Evolutionary conservation across 768 basidiomycete genomes (phyloP).

Genomic region (Lactarius tabidus): DNA sequence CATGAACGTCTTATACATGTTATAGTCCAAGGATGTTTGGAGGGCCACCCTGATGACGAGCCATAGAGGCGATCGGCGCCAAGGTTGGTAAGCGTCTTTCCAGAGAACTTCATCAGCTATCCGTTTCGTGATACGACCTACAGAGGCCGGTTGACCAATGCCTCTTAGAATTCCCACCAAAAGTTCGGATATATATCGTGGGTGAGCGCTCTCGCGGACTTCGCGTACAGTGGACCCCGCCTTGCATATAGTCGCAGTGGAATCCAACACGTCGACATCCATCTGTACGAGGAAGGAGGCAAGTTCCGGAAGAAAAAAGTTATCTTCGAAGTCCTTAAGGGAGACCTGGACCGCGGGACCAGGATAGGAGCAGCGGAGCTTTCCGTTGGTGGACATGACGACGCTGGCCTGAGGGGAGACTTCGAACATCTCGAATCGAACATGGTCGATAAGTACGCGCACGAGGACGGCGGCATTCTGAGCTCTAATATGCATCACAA

Average conservation of each 20-base stretch:
- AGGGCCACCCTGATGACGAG: not conserved
- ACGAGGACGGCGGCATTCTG: conserved; percentile 10
- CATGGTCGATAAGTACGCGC: not conserved
- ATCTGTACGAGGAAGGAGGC: not conserved
- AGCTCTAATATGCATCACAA: conserved; percentile 11
- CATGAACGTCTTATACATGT: not conserved
- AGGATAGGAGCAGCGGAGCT: conserved; percentile 31
- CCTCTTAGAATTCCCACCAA: not conserved
- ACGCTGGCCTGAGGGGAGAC: conserved; percentile 36
- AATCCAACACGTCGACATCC: not conserved
- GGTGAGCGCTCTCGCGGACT: not conserved
- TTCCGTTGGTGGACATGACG: conserved; percentile 40
- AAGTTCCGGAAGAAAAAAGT: not conserved
- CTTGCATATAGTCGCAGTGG: not conserved
- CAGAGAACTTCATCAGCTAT: not conserved
- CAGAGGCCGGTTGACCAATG: not conserved
- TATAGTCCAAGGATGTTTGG: not conserved
- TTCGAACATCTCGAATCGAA: conserved; percentile 36
- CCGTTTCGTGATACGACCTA: not conserved
- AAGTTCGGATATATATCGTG: not conserved
- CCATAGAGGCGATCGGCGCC: not conserved
- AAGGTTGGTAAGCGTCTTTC: not conserved
- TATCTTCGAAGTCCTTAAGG: not conserved
- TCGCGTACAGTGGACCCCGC: not conserved
- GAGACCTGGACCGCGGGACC: conserved; percentile 41